Evolutionary conservation across 139 green algal species (phyloP).

Genomic region (Tetradesmus obliquus): DNA sequence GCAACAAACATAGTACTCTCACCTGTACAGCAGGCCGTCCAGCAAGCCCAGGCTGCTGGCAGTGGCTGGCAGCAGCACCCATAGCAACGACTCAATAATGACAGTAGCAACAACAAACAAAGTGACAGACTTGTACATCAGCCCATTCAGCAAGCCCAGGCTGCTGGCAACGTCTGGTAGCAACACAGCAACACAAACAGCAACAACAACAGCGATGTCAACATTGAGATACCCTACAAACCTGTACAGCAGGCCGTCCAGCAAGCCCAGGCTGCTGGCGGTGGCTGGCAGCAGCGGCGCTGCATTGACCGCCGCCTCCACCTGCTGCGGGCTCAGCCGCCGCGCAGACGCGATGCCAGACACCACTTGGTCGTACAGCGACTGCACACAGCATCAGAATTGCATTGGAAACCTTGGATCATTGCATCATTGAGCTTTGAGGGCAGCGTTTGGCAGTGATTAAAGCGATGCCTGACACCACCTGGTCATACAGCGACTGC

Average conservation of each 20-base stretch:
- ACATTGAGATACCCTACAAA: background rate
- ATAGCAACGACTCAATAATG: background rate
- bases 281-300: conserved; percentile 50
- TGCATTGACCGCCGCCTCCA: conserved; percentile 47
- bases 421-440: background rate
- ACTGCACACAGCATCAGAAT: conserved; percentile 9
- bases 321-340: background rate
- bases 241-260: conserved; percentile 65
- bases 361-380: conserved; percentile 47
- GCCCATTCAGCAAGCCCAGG: background rate
- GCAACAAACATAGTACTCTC: background rate
- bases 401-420: background rate
- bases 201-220: background rate
- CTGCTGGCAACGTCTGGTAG: background rate
- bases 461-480: conserved; percentile 37
- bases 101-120: background rate
- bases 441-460: background rate
- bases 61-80: conserved; percentile 38
- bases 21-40: conserved; percentile 61
- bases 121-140: background rate
- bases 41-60: conserved; percentile 51
- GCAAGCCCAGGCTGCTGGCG: conserved; percentile 45
- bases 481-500: conserved; percentile 42
- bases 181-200: no score
- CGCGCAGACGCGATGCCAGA: conserved; percentile 38